Base-by-base conservation (phyloP, 768 basidiomycete species). In the Leccinum variicolor region DNA sequence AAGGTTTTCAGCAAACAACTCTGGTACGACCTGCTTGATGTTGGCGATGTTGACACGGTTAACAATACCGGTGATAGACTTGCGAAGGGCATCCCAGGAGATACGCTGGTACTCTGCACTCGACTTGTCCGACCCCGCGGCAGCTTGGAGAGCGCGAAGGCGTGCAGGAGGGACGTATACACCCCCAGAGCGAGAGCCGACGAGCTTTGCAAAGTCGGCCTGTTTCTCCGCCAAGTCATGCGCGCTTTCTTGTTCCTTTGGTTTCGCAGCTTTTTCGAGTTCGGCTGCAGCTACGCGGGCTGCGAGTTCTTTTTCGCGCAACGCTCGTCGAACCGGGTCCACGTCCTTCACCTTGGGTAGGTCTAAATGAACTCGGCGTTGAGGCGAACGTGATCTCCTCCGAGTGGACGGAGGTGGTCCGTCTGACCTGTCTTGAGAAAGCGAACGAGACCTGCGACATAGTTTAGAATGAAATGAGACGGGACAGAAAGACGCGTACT, bases 1-100 rank as follows among this genome's bases (percentile, higher is more conserved):
- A 29, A 99, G 82, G 74, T 99, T 97, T 74, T 99, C 97, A 2
- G 84, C 74, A 67, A 99, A 98, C 25, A 99, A 75, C 71, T 96
- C 92, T 0, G 93, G 92, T 0, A 94, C 83, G 62, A 96, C 84
- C 65, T 89, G 83, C 75, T 98, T 97, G 83, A 99, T 99, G 72
- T 98, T 98, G 64, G 87, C 81, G 19, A 94, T 81, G 73, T 98
- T 98, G 77, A 99, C 92, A 80, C 97, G 90, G 80, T 99, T 99
- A 80, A 98, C 96, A 64, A 98, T 89, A 93, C 97, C 97, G 28
- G 97, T 98, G 67, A 99, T 90, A 52, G 89, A 92, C 75, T 99
- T 99, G 69, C 95, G 87, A 58, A 99, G 76, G 2, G 97, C 97
- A 68, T 99, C 97, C 97, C 97, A 99, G 10, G 93, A 91, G 58